Base-by-base conservation (phyloP, 352 stramenopile species). In the Phytopythium boreale region DNA sequence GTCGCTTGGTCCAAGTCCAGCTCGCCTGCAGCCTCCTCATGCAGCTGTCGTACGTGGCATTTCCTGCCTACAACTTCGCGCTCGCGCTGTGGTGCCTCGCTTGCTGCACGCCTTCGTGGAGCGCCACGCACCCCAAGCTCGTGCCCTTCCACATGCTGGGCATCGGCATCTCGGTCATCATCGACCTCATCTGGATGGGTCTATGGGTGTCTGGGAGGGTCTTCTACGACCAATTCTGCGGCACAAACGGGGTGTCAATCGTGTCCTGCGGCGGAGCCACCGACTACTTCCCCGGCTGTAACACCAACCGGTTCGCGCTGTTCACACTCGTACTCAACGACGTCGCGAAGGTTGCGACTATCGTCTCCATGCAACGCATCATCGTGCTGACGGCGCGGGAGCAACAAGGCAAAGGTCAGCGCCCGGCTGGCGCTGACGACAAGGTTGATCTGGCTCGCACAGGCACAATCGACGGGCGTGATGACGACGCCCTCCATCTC, bases 41-140 rank as follows among this genome's bases (percentile, higher is more conserved):
- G 82, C 83, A 94, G 67, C 69, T 92, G 14, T 89, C 85, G 43
- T 93, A 93, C 64, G 83, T 93, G 31, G 85, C 85, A 6, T 93
- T 92, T 49, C 81, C 85, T 2, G 76, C 80, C 7, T 93, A 94
- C 66, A 92, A 94, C 62, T 90, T 92, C 62, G 77, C 77, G 24
- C 70, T 92, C 36, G 85, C 80, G 29, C 64, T 92, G 39, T 93
- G 85, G 85, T 82, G 79, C 24, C 69, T 89, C 19, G 70, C 79
- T 14, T 82, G 72, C 51, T 89, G 75, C 61, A 80, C 77, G 5
- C 76, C 79, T 17, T 72, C 77, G 22, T 89, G 75, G 77, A 69
- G 76, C 44, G 27, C 62, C 2, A 84, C 78, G 29, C 75, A 93
- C 44, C 63, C 74, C 10, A 77, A 73, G 9, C 69, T 88, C 4